Conservation (phyloP, 345 rosid species). For the Populus davidiana region DNA sequence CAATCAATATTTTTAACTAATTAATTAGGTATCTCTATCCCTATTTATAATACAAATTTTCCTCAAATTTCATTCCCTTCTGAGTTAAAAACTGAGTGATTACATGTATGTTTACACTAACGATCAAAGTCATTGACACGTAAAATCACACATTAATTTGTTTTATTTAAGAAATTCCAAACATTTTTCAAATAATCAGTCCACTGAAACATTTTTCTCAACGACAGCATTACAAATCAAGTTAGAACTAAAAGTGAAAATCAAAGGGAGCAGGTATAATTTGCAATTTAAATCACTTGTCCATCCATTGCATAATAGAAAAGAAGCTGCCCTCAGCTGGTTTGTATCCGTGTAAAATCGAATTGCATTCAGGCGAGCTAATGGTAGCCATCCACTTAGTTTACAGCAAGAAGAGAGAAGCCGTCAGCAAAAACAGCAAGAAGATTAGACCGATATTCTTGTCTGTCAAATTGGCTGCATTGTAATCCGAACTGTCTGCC, state of each 20-base stretch:
- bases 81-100: no score
- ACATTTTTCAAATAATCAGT: not conserved
- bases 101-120: no score
- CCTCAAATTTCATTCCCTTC: no score
- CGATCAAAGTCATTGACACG: no score
- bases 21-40: no score
- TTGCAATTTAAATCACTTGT: not conserved
- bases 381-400: not conserved
- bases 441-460: slow-evolving; percentile 21
- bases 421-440: slow-evolving; percentile 30
- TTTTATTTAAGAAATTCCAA: no score
- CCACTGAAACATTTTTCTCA: not conserved
- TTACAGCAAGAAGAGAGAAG: slow-evolving; percentile 32
- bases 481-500: not conserved
- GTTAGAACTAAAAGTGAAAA: not conserved
- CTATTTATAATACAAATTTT: no score
- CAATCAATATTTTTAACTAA: no score
- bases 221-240: not conserved
- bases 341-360: not conserved
- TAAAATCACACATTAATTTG: no score
- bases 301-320: no score
- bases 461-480: slow-evolving; percentile 28
- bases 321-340: not conserved
- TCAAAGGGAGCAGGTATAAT: not conserved
- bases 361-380: no score